Base-by-base conservation (phyloP, 1,284 basidiomycete genomes). In the Golubevia pallescens region DNA sequence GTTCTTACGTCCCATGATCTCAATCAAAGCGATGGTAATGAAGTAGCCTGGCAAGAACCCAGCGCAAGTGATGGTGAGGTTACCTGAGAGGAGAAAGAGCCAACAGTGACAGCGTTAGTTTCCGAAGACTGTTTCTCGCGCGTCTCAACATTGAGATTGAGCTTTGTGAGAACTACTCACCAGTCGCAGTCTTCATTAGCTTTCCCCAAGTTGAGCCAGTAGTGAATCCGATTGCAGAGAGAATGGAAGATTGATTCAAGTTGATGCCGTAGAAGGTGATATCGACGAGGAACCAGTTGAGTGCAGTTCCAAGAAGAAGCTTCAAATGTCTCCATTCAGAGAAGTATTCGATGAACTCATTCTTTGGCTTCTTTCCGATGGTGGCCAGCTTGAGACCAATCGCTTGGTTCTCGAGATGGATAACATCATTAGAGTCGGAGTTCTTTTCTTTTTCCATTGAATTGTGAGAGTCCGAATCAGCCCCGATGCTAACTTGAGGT, bases 201-300 rank as follows among this genome's bases (percentile, higher is more conserved):
- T 79, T 79, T 62, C 65, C 63, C 72, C 75, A 81, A 64, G 71
- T 70, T 66, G 62, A 65, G 55, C 77, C 74, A 51, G 51, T 81
- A 65, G 78, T 75, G 78, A 81, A 81, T 48, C 75, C 75, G 66
- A 81, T 79, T 55, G 65, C 63, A n/a, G 63, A 19, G 19, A 81
- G 71, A 38, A 81, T 81, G 28, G 65, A 63, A 51, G 73, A 75
- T 71, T 78, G 74, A 73, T 81, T 81, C 19, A 81, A 73, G 68
- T 78, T 78, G 77, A 81, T 81, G 60, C 78, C 78, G 77, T 81
- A 81, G 78, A 81, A 81, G 69, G 78, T 77, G 67, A 81, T 79
- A 73, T 81, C 78, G 75, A 81, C 75, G 56, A 81, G 72, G 77
- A 81, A 81, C 78, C 78, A 76, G 65, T 78, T 62, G 64, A 81